These are phyloP conservation scores for Tolypocladium tropicale DNA, from an alignment of 2,329 filamentous ascomycete species.

Conservation along the genomic window DNA sequence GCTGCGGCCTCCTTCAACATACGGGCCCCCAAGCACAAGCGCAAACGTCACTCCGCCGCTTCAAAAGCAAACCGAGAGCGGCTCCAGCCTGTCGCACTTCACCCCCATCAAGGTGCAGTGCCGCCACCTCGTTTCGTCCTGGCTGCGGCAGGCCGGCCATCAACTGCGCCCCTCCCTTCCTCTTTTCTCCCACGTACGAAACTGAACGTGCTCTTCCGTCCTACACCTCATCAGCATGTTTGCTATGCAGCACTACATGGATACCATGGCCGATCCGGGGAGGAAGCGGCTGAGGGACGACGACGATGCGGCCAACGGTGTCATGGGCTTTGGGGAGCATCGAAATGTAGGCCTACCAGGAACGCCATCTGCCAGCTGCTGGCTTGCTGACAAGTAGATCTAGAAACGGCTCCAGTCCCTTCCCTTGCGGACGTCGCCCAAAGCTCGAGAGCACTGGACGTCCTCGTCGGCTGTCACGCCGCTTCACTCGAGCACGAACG, in stretches of 20 bases:
- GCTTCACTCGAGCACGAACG: constrained; percentile 29
- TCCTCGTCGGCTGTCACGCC: constrained; percentile 25
- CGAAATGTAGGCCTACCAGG: constrained; percentile 31
- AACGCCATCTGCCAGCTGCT: neutral
- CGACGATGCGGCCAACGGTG: constrained; percentile 26
- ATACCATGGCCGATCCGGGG: constrained; percentile 20
- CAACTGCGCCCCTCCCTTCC: neutral
- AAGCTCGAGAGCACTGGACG: constrained; percentile 17
- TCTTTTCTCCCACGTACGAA: neutral
- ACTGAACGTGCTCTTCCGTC: neutral
- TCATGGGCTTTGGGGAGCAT: constrained; percentile 37
- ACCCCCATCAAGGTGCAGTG: neutral
- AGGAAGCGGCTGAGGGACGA: constrained; percentile 38
- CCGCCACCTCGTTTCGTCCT: neutral
- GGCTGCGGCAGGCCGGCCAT: neutral
- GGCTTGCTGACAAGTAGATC: constrained; percentile 8
- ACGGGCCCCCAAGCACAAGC: neutral
- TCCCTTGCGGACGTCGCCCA: constrained; percentile 36
- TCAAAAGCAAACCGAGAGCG: neutral
- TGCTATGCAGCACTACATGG: constrained; percentile 21
- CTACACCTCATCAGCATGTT: constrained; percentile 22
- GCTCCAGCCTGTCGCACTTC: neutral
- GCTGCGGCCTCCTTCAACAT: neutral
- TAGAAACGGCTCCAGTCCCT: constrained; percentile 47
- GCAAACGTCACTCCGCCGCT: neutral